Evolutionary conservation across 1,284 basidiomycete genomes (phyloP), one percentile per base, ranked within the genome.

Genomic region (Thelephora terrestris): DNA sequence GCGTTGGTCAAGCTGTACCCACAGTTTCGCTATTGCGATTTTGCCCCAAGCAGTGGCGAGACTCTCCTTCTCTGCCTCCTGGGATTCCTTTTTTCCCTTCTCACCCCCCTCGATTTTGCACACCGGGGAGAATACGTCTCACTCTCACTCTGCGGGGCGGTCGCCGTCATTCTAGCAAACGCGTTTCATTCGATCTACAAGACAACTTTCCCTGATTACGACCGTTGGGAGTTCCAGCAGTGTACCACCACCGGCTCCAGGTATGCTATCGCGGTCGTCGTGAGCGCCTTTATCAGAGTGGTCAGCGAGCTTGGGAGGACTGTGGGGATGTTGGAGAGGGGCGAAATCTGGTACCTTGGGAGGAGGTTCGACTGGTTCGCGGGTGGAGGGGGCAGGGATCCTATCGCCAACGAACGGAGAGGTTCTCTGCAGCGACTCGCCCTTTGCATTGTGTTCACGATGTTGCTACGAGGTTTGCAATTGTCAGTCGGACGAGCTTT

Each of bases 291-390:
- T 7, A 70, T 81, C 38, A 63, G 77, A 21, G 65, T 80, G 58
- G 64, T 64, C 36, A 76, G 71, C 44, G 77, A 81, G 52, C 59
- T 64, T 43, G 78, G 76, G 0, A 65, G 76, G 4, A 46, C 69
- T 0, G 60, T 70, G 1, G 77, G 78, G 1, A 55, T 75, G 7
- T 17, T 79, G 14, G 64, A 68, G 43, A 60, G 75, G 9, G 53
- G 66, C 1, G 75, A 79, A 56, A 61, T 64, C 10, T 7, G n/a
- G 1, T 52, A 55, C 3, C 45, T 78, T 16, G 66, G 70, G 0
- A 58, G 50, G 25, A 57, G 78, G 5, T 80, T 80, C 46, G 77
- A 79, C 46, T 79, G 76, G 76, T 79, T 79, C 51, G 62, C 71
- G 1, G 63, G 70, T 12, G 58, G 67, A 27, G 52, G 47, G 7